Evolutionary conservation across 345 rosid species (phyloP).

Genomic region (Carallia brachiata): DNA sequence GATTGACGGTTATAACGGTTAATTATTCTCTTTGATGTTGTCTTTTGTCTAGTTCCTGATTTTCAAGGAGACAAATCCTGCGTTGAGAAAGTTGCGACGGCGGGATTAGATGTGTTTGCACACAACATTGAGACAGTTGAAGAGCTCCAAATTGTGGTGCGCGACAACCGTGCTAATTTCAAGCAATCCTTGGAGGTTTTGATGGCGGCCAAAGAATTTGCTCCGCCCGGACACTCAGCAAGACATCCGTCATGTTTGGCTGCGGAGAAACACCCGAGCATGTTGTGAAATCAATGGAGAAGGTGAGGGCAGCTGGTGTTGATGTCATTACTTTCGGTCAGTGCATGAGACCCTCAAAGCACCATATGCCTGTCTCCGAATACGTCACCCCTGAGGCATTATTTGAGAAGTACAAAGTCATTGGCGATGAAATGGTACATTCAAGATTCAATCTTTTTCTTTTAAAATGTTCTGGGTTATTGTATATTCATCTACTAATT

Average conservation of each 20-base stretch:
- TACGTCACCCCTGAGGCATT: constrained; percentile 95
- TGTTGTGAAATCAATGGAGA: constrained; percentile 86
- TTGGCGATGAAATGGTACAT: constrained; percentile 96
- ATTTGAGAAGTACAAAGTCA: constrained; percentile 70
- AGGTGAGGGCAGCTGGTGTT: constrained; percentile 92
- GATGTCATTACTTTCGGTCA: constrained; percentile 99
- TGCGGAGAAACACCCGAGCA: constrained; percentile 98
- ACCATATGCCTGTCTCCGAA: constrained; percentile 95
- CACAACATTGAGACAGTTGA: constrained; percentile 99
- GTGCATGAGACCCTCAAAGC: constrained; percentile 97
- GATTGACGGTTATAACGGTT: neutral
- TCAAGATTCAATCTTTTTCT: neutral
- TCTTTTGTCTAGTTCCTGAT: constrained; percentile 73
- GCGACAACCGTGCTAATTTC: constrained; percentile 95
- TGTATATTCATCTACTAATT: neutral
- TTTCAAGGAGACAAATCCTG: constrained; percentile 77
- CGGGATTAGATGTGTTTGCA: constrained; percentile 89
- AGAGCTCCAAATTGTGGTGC: constrained; percentile 81
- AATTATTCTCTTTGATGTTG: neutral
- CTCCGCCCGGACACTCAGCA: constrained; percentile 78
- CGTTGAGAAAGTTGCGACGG: constrained; percentile 81
- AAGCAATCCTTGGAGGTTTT: constrained; percentile 92
- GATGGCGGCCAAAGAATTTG: constrained; percentile 70
- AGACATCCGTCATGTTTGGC: constrained; percentile 95
- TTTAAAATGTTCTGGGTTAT: neutral